Percentiles rank a stretch among this genome's conserved stretches.
These are phyloP conservation scores for Claviceps purpurea DNA, from an alignment of 2,329 filamentous ascomycete species.

Conservation along the genomic window DNA sequence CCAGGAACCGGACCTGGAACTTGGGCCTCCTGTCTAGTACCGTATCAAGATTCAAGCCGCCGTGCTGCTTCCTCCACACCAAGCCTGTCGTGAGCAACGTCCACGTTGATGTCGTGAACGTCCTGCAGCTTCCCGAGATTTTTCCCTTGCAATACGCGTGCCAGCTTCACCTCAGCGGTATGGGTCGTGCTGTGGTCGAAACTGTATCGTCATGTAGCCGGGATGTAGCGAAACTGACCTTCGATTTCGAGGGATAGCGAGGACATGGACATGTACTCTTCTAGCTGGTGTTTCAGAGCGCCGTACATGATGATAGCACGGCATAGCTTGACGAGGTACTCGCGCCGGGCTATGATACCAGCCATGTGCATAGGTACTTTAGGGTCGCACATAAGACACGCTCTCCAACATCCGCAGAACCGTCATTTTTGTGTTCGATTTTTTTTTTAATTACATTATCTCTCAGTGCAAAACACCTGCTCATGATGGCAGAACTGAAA, in stretches of 20 bases:
- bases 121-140: slow-evolving; percentile 63
- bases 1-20: slow-evolving; percentile 37
- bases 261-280: slow-evolving; percentile 86
- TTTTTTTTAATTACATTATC: too few relatives aligned
- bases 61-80: slow-evolving; percentile 56
- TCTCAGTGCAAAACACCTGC: too few relatives aligned
- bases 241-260: slow-evolving; percentile 80
- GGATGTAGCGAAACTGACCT: slow-evolving; percentile 78
- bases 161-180: slow-evolving; percentile 67
- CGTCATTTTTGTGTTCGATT: too few relatives aligned
- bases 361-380: slow-evolving; percentile 36
- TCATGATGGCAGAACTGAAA: too few relatives aligned
- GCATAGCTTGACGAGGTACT: slow-evolving; percentile 74
- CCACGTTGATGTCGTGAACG: slow-evolving; percentile 65
- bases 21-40: slow-evolving; percentile 33
- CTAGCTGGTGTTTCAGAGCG: slow-evolving; percentile 79
- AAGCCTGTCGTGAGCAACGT: slow-evolving; percentile 67
- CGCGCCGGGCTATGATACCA: slow-evolving; percentile 64
- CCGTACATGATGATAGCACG: slow-evolving; percentile 80
- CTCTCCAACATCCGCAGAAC: too few relatives aligned
- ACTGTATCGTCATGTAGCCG: slow-evolving; percentile 82
- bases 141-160: slow-evolving; percentile 53
- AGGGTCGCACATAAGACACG: too few relatives aligned
- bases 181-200: slow-evolving; percentile 65
- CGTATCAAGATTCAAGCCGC: slow-evolving; percentile 45